These are phyloP conservation scores for Endoconidiophora polonica DNA, from an alignment of 2,329 filamentous ascomycete genomes.

Conservation along the genomic window DNA sequence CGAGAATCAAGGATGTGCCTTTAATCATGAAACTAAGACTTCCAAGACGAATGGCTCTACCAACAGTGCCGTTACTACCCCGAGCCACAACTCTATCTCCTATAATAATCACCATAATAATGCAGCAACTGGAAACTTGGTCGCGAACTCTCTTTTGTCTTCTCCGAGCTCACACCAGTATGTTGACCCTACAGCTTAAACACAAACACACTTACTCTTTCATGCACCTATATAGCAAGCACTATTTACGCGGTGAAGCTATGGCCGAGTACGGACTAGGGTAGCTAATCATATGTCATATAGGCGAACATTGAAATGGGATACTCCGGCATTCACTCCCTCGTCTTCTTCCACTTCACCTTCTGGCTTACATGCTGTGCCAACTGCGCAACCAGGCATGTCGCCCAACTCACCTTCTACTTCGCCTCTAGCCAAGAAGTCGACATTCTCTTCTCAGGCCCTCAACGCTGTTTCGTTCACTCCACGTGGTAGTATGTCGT, in stretches of 20 bases:
- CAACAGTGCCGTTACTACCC: slow-evolving; percentile 4
- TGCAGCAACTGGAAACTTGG: background rate
- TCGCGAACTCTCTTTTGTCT: slow-evolving; percentile 5
- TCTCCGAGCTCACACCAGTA: slow-evolving; percentile 11
- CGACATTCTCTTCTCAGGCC: slow-evolving; percentile 72
- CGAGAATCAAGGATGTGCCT: slow-evolving; percentile 79
- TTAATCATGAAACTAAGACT: slow-evolving; percentile 63
- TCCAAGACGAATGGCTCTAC: slow-evolving; percentile 13
- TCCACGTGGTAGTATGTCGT: slow-evolving; percentile 37
- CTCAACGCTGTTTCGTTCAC: slow-evolving; percentile 81
- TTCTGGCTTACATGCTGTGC: slow-evolving; percentile 9
- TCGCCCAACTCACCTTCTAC: slow-evolving; percentile 10
- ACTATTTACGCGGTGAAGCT: background rate
- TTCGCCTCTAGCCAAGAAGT: slow-evolving; percentile 36
- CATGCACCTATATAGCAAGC: background rate
- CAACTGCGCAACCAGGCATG: slow-evolving; percentile 4
- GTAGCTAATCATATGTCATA: background rate
- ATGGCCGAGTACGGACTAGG: too few species aligned
- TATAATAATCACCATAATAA: slow-evolving; percentile 11
- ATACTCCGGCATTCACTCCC: slow-evolving; percentile 90
- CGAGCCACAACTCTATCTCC: slow-evolving; percentile 12
- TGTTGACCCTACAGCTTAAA: background rate
- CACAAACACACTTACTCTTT: background rate
- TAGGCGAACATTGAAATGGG: slow-evolving; percentile 52
- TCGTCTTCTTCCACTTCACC: slow-evolving; percentile 19